Evolutionary conservation across 169 alveolate species (phyloP), one percentile per base, ranked within the genome.

Genomic region (Cyclospora cayetanensis): DNA sequence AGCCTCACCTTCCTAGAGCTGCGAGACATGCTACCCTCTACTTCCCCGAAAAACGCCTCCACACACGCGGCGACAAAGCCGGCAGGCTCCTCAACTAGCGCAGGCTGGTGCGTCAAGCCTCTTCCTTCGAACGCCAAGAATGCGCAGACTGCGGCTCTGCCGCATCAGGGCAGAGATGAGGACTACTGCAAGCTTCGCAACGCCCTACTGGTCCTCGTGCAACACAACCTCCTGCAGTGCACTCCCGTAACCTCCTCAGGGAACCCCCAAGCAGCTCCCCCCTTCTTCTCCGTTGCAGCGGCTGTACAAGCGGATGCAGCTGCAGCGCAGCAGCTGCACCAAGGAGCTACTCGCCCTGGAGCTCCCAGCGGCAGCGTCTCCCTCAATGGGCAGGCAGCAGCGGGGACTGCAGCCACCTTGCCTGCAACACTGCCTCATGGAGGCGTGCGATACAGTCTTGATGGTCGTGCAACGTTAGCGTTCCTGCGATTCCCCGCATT

Each of bases 131-230:
- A 46, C 22, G 55, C 55, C 55, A 46, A 46, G 55, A 9, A 5
- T 27, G 77, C 42, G 4, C n/a, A n/a, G n/a, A 41, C 35, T 29
- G 80, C 46, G 35, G 50, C 80, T 18, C 88, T 22, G n/a, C 60
- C 50, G 39, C 52, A 43, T 42, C 55, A 41, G 25, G 77, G 74
- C 11, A 29, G 77, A 20, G 39, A 25, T 27, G 90, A 83, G 12
- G 83, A 22, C 5, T 85, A 65, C 31, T 52, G 82, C 1, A 72
- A 41, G 39, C n/a, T 85, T 4, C 72, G 91, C 50, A 85, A 85
- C 70, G 91, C 91, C 12, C 83, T 85, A 1, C 91, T 85, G 41
- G 83, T 85, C 34, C 70, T 85, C 70, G 72, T 65, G 43, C 91
- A 85, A 52, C 91, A 85, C 80, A 85, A 65, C 65, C 83, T 85